Evolutionary conservation across 2,329 filamentous ascomycete species (phyloP).

Genomic region (Aureobasidium sp.): DNA sequence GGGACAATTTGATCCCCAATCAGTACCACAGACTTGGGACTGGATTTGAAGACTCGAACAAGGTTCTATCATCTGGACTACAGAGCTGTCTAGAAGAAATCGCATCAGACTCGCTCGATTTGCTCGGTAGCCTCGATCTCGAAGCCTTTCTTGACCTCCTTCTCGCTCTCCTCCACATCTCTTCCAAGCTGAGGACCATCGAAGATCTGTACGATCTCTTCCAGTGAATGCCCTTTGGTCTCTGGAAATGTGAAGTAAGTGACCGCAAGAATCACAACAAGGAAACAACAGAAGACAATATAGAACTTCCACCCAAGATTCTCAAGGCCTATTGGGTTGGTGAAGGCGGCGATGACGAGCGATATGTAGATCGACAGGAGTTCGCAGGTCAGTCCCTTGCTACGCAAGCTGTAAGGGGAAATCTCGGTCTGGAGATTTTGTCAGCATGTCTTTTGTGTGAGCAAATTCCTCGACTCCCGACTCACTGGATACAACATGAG

Average conservation of each 20-base stretch:
- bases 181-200: constrained; percentile 23
- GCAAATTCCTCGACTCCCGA: background rate
- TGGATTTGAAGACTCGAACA: background rate
- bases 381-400: constrained; percentile 12
- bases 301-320: constrained; percentile 26
- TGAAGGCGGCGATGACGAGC: constrained; percentile 23
- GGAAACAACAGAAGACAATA: constrained; percentile 30
- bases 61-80: background rate
- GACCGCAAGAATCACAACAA: constrained; percentile 24
- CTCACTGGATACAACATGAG: constrained; percentile 20
- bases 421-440: constrained; percentile 19
- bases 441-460: background rate
- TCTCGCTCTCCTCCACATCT: background rate
- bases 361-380: constrained; percentile 21
- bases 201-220: constrained; percentile 39
- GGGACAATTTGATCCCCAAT: background rate
- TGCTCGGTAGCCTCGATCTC: background rate
- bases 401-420: constrained; percentile 20
- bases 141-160: background rate
- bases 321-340: constrained; percentile 32
- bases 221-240: constrained; percentile 27
- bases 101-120: background rate
- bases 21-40: background rate
- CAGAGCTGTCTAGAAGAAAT: no score
- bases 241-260: constrained; percentile 27